Conservation (phyloP, 371 early-diverging fungal genomes). For the Cokeromyces recurvatus region DNA sequence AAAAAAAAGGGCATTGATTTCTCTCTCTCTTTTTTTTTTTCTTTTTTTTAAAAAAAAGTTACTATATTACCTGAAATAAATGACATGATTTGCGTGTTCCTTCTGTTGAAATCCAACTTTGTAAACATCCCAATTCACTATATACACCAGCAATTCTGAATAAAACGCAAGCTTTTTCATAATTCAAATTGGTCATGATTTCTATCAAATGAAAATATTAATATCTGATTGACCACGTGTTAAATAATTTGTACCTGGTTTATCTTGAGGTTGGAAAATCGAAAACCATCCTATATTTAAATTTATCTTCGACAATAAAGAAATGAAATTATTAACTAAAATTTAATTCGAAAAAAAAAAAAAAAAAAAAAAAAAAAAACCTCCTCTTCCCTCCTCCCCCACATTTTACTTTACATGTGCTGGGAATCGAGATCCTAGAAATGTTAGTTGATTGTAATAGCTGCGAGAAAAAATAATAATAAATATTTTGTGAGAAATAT, state of each 20-base stretch:
- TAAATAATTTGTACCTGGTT: conserved; percentile 10
- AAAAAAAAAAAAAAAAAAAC: too few species aligned
- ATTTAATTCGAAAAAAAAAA: too few species aligned
- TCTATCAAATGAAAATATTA: conserved; percentile 11
- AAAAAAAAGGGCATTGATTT: background rate
- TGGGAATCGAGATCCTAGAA: conserved; percentile 43
- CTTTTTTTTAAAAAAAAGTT: too few species aligned
- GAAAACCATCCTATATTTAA: conserved; percentile 20
- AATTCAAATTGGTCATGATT: conserved; percentile 54
- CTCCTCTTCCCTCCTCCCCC: too few species aligned
- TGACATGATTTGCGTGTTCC: conserved; percentile 71
- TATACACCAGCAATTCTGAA: conserved; percentile 85
- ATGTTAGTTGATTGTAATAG: conserved; percentile 41
- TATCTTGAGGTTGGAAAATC: conserved; percentile 10
- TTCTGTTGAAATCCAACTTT: conserved; percentile 62
- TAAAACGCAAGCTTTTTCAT: conserved; percentile 77
- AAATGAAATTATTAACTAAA: too few species aligned
- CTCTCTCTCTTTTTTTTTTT: too few species aligned
- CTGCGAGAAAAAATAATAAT: conserved; percentile 6
- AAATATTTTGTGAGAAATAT: background rate
- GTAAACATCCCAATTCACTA: conserved; percentile 66
- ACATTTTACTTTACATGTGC: conserved; percentile 24
- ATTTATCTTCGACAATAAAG: too few species aligned
- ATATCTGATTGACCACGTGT: conserved; percentile 7
- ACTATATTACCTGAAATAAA: conserved; percentile 77